A percentile compares a stretch with the other conserved stretches of the same genome.
Conservation (phyloP, 2,329 filamentous ascomycete species). For the Colletotrichum sp. region DNA sequence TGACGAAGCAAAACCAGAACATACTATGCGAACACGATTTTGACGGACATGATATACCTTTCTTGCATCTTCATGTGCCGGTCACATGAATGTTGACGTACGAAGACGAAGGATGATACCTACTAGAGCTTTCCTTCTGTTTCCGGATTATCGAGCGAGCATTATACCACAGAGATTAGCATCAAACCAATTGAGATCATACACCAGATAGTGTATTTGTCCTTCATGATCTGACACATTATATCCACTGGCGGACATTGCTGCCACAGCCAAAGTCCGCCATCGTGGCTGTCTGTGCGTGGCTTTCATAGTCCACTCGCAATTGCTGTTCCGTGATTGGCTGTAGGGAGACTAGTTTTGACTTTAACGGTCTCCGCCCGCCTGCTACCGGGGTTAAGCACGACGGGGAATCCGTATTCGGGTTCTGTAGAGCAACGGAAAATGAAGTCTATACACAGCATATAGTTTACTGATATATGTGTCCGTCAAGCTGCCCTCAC, state of each 20-base stretch:
- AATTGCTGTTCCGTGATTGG: background rate
- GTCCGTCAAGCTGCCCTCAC: rapidly evolving
- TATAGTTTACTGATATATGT: background rate
- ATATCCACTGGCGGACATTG: background rate
- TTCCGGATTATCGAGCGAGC: background rate
- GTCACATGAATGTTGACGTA: background rate
- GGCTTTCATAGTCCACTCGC: background rate
- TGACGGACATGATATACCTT: background rate
- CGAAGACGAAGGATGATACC: background rate
- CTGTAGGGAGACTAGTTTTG: background rate
- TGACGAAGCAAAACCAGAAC: rapidly evolving
- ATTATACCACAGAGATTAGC: background rate
- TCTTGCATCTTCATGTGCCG: background rate
- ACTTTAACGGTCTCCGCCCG: background rate
- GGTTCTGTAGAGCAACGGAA: background rate
- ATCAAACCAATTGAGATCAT: background rate
- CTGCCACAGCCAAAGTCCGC: background rate
- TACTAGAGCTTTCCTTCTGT: background rate
- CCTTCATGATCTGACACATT: rapidly evolving
- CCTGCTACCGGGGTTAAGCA: background rate
- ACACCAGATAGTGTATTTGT: rapidly evolving
- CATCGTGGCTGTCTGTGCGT: background rate
- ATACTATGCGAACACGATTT: background rate
- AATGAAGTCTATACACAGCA: background rate
- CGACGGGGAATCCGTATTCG: background rate